A percentile compares a stretch with the other conserved stretches of the same genome.
Evolutionary conservation across 2,329 filamentous ascomycete species (phyloP).

Genomic region (Fusarium tricinctum): DNA sequence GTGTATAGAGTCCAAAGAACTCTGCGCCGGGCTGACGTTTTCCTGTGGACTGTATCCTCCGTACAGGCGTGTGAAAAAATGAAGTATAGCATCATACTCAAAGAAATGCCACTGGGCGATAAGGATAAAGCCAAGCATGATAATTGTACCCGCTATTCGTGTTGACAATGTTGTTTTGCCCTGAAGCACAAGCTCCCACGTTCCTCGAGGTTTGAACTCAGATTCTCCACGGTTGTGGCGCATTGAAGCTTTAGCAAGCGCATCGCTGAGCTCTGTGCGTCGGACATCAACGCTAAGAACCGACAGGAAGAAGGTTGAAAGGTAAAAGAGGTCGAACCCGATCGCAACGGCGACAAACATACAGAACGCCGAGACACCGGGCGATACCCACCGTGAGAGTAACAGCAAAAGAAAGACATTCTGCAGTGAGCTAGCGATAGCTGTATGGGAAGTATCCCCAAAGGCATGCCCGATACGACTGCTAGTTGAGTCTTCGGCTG

Average conservation of each 20-base stretch:
- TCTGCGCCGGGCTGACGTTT: conserved; percentile 51
- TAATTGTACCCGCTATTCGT: conserved; percentile 79
- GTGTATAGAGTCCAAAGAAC: conserved; percentile 71
- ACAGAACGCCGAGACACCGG: conserved; percentile 81
- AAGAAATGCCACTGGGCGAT: conserved; percentile 85
- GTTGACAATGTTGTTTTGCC: conserved; percentile 78
- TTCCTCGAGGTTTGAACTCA: conserved; percentile 44
- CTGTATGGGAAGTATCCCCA: conserved; percentile 78
- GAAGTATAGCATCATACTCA: conserved; percentile 65
- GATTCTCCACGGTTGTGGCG: conserved; percentile 53
- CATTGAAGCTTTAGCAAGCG: conserved; percentile 70
- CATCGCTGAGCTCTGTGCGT: conserved; percentile 81
- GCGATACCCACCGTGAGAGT: conserved; percentile 76
- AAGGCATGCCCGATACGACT: conserved; percentile 80
- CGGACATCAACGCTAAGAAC: conserved; percentile 85
- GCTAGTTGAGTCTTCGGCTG: conserved; percentile 76
- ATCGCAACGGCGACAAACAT: conserved; percentile 81
- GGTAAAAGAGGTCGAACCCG: conserved; percentile 81
- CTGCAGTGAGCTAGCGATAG: conserved; percentile 75
- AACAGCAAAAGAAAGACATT: conserved; percentile 76
- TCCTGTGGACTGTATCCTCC: conserved; percentile 31
- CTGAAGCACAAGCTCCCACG: conserved; percentile 73
- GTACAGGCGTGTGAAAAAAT: conserved; percentile 48
- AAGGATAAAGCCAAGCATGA: conserved; percentile 79
- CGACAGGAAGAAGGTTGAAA: conserved; percentile 84